Evolutionary conservation across 306 rosid genomes (phyloP).

Genomic region (Aeschynomene evenia): DNA sequence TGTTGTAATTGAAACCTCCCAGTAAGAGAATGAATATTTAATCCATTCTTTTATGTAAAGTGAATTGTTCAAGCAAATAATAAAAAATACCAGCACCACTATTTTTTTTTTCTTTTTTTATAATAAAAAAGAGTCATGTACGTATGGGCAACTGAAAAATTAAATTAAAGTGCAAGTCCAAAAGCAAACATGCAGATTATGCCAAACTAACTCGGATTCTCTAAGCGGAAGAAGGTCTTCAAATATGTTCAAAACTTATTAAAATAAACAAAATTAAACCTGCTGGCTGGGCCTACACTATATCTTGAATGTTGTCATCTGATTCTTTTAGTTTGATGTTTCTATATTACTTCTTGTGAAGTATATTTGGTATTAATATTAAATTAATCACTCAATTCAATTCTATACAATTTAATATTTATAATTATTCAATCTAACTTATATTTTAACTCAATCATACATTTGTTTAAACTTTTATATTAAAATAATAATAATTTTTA

Average conservation of each 20-base stretch:
- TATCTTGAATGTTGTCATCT: background rate
- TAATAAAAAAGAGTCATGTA: background rate
- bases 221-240: background rate
- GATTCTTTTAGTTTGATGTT: too few relatives aligned
- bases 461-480: too few relatives aligned
- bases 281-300: too few relatives aligned
- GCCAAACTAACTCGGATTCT: background rate
- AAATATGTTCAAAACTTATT: background rate
- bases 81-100: background rate
- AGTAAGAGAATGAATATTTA: background rate
- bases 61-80: background rate
- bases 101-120: too few relatives aligned
- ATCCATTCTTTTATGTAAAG: background rate
- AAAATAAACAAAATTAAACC: too few relatives aligned
- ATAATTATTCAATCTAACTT: too few relatives aligned
- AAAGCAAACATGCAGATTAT: background rate
- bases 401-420: too few relatives aligned
- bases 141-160: background rate
- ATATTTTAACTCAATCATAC: too few relatives aligned
- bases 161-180: background rate
- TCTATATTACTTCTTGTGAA: too few relatives aligned
- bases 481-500: too few relatives aligned
- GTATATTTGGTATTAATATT: too few relatives aligned
- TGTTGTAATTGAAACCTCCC: slow-evolving; percentile 13
- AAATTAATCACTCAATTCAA: too few relatives aligned